Percentiles rank a stretch among this genome's conserved stretches.
These are phyloP conservation scores for Chaetoceros tenuissimus DNA, from an alignment of 108 stramenopile genomes.

Conservation along the genomic window DNA sequence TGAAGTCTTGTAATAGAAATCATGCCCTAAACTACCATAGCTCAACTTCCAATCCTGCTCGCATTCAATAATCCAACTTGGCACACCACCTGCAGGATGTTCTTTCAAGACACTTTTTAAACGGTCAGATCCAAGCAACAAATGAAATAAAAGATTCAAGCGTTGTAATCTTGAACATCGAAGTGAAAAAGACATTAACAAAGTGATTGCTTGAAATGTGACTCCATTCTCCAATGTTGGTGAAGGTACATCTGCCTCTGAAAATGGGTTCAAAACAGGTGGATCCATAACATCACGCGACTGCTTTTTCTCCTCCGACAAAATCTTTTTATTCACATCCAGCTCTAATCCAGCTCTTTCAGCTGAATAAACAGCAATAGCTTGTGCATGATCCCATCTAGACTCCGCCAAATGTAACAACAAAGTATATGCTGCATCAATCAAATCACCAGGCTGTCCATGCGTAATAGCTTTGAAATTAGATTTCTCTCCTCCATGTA, in stretches of 20 bases:
- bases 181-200: constrained; percentile 48
- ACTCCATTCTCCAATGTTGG: constrained; percentile 40
- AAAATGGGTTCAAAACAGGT: not conserved
- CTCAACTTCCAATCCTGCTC: constrained; percentile 44
- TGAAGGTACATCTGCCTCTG: constrained; percentile 11
- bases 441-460: not conserved
- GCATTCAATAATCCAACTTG: constrained; percentile 68
- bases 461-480: not conserved
- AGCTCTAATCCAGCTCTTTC: constrained; percentile 36
- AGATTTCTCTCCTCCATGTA: constrained; percentile 1
- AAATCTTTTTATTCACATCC: constrained; percentile 52
- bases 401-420: constrained; percentile 40
- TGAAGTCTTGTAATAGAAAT: constrained; percentile 50
- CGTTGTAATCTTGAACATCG: constrained; percentile 60
- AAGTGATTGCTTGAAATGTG: constrained; percentile 39
- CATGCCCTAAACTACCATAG: constrained; percentile 56
- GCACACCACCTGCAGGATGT: constrained; percentile 74
- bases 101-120: constrained; percentile 34
- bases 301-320: not conserved
- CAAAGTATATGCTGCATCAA: constrained; percentile 24
- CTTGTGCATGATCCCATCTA: constrained; percentile 56
- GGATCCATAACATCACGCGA: not conserved
- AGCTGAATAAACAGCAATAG: constrained; percentile 44
- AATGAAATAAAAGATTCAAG: constrained; percentile 60
- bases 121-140: constrained; percentile 44